Base-by-base conservation (phyloP, 2,329 filamentous ascomycete genomes). In the Phaeomoniella chlamydospora region DNA sequence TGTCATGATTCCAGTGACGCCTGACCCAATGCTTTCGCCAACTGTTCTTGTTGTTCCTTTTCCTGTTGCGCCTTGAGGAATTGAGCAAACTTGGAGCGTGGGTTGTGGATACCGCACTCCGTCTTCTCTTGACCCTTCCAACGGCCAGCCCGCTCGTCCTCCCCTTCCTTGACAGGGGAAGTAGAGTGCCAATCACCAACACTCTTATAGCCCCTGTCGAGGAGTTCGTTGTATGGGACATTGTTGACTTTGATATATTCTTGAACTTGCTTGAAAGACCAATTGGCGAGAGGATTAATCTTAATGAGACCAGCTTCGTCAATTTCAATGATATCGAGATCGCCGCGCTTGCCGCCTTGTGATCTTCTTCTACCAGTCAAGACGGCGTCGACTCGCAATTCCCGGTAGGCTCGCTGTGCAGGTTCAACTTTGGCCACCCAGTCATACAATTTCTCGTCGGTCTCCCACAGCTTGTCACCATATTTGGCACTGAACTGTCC, bases 91-190 rank as follows among this genome's bases (percentile, higher is more conserved):
- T 86, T 79, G 39, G 84, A 93, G 58, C 87, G 80, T 62, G 90
- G 92, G 70, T 96, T 96, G 74, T 98, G 90, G 54, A 98, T 96
- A 33, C 90, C 90, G 58, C 90, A 98, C 67, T 98, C 90, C 12
- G 86, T 92, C 78, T 98, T 98, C 51, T 71, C 65, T 59, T 86
- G 81, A 42, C 90, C 90, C 72, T 94, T 94, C 90, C 90, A 98
- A 47, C 90, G 79, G 39, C 90, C 90, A 5, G 90, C 81, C 35
- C 90, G 80, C 73, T 98, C 90, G 51, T 96, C 90, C 62, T 98
- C 90, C 45, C 83, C 83, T 40, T 88, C 85, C 43, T 70, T 76
- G 41, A 96, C 86, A 10, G 90, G 87, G 48, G 76, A 80, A 3
- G 90, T 98, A 35, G 86, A 94, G 70, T 98, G 90, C 84, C 87